phyloP scores from a whole-genome alignment of 2,329 filamentous ascomycete species.

The Metarhizium humberi region DNA sequence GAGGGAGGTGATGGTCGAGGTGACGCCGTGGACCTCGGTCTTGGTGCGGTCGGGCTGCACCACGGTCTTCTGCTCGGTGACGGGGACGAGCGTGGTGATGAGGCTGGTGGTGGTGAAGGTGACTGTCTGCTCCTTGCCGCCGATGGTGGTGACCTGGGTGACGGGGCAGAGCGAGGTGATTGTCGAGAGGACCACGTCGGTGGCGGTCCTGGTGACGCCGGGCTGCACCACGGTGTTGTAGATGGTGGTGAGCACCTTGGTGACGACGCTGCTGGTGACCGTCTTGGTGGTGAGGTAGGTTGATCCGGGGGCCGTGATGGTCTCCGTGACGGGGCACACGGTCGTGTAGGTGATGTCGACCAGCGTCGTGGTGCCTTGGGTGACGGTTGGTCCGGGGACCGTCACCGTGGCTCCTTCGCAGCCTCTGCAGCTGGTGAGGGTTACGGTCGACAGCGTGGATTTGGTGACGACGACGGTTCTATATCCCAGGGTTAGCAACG shows the following conservation, averaged over 20 bases:
- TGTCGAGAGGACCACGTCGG: conserved; percentile 26
- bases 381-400: conserved; percentile 24
- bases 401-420: conserved; percentile 27
- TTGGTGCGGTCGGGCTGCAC: conserved; percentile 22
- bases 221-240: conserved; percentile 19
- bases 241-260: conserved; percentile 19
- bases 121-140: conserved; percentile 10
- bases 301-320: conserved; percentile 23
- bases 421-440: conserved; percentile 29
- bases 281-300: conserved; percentile 19
- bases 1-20: conserved; percentile 32
- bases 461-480: conserved; percentile 33
- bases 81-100: conserved; percentile 17
- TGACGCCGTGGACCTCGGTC: conserved; percentile 23
- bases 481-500: conserved; percentile 8
- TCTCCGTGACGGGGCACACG: conserved; percentile 24
- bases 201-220: conserved; percentile 20
- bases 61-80: conserved; percentile 20
- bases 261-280: conserved; percentile 16
- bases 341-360: conserved; percentile 31
- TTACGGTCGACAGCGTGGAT: conserved; percentile 33
- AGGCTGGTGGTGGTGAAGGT: conserved; percentile 15
- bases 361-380: conserved; percentile 20
- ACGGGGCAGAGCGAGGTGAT: conserved; percentile 34
- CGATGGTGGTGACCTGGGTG: conserved; percentile 23